phyloP scores from a whole-genome alignment of 805 yeast species.

The Metschnikowia lochheadii region DNA sequence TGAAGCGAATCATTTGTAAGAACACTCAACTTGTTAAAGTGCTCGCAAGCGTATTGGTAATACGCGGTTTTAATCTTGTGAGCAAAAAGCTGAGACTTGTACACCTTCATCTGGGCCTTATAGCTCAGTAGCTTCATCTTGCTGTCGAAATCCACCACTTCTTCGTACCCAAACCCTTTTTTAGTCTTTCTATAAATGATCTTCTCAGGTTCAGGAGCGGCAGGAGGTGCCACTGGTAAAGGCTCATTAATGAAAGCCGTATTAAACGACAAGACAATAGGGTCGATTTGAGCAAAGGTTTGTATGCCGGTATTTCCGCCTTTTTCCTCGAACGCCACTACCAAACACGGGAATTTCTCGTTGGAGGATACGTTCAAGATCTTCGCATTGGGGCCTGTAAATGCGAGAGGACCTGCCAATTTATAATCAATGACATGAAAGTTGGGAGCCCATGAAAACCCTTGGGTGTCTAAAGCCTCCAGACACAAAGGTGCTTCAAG shows the following conservation, averaged over 20 bases:
- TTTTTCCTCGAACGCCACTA: conserved; percentile 1
- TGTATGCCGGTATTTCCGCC: conserved; percentile 4
- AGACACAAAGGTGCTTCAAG: conserved; percentile 3
- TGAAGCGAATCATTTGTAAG: conserved; percentile 8
- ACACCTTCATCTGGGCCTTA: conserved; percentile 2
- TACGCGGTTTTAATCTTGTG: conserved; percentile 6
- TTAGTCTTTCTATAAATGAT: conserved; percentile 7
- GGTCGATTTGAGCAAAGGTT: conserved; percentile 12
- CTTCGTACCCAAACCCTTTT: conserved; percentile 15
- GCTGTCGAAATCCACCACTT: conserved; percentile 7
- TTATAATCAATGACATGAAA: neutral
- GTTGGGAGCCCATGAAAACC: neutral
- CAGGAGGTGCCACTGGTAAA: conserved; percentile 8
- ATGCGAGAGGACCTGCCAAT: conserved; percentile 10
- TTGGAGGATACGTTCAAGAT: conserved; percentile 3
- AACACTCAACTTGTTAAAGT: conserved; percentile 12
- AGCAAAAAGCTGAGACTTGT: conserved; percentile 1
- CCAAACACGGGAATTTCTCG: conserved; percentile 6
- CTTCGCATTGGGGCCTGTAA: conserved; percentile 4
- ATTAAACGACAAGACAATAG: conserved; percentile 8
- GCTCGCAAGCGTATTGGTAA: conserved; percentile 5
- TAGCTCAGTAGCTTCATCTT: neutral
- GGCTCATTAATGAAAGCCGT: neutral
- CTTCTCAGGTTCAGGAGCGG: neutral
- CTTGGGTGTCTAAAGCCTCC: conserved; percentile 3